phyloP scores from a whole-genome alignment of 1,284 basidiomycete species.

The Boletus mariae region DNA sequence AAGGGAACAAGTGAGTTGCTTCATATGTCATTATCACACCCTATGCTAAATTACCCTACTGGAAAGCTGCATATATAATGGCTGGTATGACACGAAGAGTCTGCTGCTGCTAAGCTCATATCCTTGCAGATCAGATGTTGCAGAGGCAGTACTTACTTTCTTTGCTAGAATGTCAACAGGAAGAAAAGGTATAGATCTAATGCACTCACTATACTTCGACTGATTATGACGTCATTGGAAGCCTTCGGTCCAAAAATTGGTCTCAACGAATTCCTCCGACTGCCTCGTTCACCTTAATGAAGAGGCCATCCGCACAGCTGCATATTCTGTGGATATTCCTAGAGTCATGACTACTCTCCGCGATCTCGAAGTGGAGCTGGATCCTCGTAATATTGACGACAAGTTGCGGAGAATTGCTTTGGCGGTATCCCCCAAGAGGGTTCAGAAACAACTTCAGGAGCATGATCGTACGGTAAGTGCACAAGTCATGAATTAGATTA shows the following conservation, averaged over 20 bases:
- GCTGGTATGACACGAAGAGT: constrained; percentile 42
- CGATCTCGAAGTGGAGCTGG: constrained; percentile 50
- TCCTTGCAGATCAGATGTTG: constrained; percentile 58
- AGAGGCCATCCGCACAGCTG: constrained; percentile 58
- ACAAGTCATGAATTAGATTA: neutral
- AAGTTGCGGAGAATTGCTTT: constrained; percentile 43
- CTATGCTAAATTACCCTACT: constrained; percentile 5
- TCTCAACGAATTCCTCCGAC: constrained; percentile 71
- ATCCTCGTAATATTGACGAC: constrained; percentile 39
- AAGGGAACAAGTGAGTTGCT: constrained; percentile 59
- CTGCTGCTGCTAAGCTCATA: constrained; percentile 9
- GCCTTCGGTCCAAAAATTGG: constrained; percentile 90
- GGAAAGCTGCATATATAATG: constrained; percentile 57
- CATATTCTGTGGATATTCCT: constrained; percentile 47
- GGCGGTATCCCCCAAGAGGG: constrained; percentile 40
- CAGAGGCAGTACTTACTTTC: constrained; percentile 64
- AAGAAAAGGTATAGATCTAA: constrained; percentile 70
- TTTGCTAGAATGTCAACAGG: constrained; percentile 84
- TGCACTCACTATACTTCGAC: neutral
- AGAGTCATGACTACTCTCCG: constrained; percentile 45
- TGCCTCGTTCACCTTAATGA: constrained; percentile 56
- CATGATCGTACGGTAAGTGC: constrained; percentile 48
- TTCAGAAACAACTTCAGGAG: constrained; percentile 41
- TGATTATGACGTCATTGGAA: constrained; percentile 29
- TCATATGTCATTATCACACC: neutral